Conservation (phyloP, 192 early-diverging fungal genomes). For the Rhizoclosmatium globosum region DNA sequence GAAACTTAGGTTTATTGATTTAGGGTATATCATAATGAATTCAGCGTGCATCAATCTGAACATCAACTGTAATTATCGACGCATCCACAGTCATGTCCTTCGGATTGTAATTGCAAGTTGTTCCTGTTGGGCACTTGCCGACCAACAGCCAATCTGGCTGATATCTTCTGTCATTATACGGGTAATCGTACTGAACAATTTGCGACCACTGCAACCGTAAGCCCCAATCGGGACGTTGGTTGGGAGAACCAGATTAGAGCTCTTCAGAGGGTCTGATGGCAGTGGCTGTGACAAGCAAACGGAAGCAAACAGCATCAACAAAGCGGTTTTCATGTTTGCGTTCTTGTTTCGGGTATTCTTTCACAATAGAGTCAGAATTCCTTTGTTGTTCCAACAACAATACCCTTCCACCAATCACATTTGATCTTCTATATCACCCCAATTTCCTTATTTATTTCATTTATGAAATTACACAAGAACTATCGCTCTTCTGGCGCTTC, state of each 20-base stretch:
- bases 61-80: too few relatives aligned
- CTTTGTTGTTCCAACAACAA: too few relatives aligned
- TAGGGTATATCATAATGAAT: neutral
- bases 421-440: too few relatives aligned
- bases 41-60: too few relatives aligned
- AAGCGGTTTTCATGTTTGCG: neutral
- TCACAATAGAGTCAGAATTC: too few relatives aligned
- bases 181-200: neutral
- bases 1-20: neutral
- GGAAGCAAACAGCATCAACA: neutral
- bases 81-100: too few relatives aligned
- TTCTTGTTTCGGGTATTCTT: too few relatives aligned
- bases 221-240: neutral
- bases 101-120: neutral
- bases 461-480: conserved; percentile 13
- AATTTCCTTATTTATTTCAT: too few relatives aligned
- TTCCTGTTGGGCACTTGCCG: neutral
- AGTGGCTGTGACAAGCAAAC: neutral
- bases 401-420: too few relatives aligned
- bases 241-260: neutral
- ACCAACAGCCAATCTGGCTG: neutral
- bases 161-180: neutral
- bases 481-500: conserved; percentile 22
- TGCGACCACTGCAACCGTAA: neutral
- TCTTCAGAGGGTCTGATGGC: neutral